These are phyloP conservation scores for Diplotaxis tenuifolia DNA, from an alignment of 345 rosid species.

Conservation along the genomic window DNA sequence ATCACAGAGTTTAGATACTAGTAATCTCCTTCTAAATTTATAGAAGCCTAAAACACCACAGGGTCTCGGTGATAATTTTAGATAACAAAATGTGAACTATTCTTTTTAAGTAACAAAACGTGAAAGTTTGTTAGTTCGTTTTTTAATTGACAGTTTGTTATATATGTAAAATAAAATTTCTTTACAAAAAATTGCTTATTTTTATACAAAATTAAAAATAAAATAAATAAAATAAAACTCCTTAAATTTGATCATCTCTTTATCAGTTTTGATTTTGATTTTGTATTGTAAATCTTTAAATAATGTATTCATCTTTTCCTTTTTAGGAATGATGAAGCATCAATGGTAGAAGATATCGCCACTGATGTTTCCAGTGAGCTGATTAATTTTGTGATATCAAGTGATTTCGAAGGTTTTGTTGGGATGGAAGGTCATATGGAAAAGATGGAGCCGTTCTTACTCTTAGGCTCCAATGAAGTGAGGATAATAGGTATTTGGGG, in stretches of 20 bases:
- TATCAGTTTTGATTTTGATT: neutral
- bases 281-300: neutral
- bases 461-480: neutral
- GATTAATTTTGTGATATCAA: neutral
- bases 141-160: too few relatives aligned
- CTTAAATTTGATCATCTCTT: too few relatives aligned
- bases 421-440: constrained; percentile 32
- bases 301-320: neutral
- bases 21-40: neutral
- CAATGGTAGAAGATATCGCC: constrained; percentile 21
- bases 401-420: neutral
- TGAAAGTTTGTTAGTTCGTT: neutral
- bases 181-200: too few relatives aligned
- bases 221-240: too few relatives aligned
- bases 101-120: neutral
- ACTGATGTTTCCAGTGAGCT: constrained; percentile 2
- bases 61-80: neutral
- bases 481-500: constrained; percentile 44
- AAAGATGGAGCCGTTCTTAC: neutral
- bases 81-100: neutral
- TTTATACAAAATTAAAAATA: too few relatives aligned
- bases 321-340: constrained; percentile 17
- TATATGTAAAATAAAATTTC: too few relatives aligned
- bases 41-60: neutral
- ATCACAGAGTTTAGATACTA: neutral